Percentiles rank a stretch among this genome's conserved stretches.
Evolutionary conservation across 2,329 filamentous ascomycete species (phyloP).

Genomic region (Aspergillus fumigatus): DNA sequence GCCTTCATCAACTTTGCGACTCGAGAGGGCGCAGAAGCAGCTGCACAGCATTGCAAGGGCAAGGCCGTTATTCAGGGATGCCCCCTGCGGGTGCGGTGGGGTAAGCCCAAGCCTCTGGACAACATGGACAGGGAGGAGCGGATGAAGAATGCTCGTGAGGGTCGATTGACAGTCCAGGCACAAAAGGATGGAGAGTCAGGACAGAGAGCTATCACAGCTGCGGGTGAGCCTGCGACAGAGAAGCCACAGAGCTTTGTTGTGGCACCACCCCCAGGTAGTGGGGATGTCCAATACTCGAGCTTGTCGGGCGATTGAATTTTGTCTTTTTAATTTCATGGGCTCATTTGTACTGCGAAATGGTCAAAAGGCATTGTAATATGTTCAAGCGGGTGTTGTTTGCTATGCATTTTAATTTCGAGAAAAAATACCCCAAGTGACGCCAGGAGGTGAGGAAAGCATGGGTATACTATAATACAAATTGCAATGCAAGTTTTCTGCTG

Average conservation of each 20-base stretch:
- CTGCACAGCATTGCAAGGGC: conserved; percentile 79
- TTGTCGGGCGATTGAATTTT: conserved; percentile 67
- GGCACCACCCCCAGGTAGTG: conserved; percentile 73
- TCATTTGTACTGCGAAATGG: conserved; percentile 15
- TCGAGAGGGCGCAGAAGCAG: conserved; percentile 77
- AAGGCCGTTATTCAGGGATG: conserved; percentile 87
- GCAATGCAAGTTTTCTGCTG: conserved; percentile 13
- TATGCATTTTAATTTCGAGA: conserved; percentile 21
- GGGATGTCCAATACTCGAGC: conserved; percentile 79
- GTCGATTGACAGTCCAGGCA: conserved; percentile 55
- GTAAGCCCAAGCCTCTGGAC: conserved; percentile 84
- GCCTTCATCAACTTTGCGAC: conserved; percentile 94
- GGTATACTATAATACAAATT: conserved; percentile 38
- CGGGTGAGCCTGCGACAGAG: conserved; percentile 38
- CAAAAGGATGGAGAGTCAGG: conserved; percentile 38
- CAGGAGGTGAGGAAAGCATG: conserved; percentile 28
- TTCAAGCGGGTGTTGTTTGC: conserved; percentile 34
- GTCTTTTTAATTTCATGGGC: conserved; percentile 4
- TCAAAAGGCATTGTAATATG: conserved; percentile 20
- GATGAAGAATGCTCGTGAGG: conserved; percentile 74
- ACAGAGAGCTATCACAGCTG: conserved; percentile 31
- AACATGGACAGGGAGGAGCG: conserved; percentile 86
- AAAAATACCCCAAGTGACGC: conserved; percentile 31
- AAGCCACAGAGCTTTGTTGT: conserved; percentile 46
- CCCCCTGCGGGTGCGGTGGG: conserved; percentile 86